These are phyloP conservation scores for Podila epigama DNA, from an alignment of 192 early-diverging fungal genomes.

Conservation along the genomic window DNA sequence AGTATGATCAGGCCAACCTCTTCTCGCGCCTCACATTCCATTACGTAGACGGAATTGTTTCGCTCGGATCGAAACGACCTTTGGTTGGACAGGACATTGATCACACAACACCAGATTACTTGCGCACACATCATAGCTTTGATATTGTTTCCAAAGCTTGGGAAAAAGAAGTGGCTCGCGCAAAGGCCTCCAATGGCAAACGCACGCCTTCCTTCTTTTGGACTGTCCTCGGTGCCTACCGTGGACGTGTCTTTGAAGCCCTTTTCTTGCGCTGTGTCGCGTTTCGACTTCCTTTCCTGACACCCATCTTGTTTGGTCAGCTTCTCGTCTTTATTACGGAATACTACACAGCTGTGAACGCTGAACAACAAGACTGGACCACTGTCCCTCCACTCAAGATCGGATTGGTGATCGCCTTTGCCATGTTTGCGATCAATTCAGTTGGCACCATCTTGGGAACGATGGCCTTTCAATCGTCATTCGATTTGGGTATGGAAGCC, in stretches of 20 bases:
- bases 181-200: background rate
- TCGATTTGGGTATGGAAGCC: slow-evolving; percentile 69
- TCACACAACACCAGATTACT: slow-evolving; percentile 5
- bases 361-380: background rate
- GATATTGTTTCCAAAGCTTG: background rate
- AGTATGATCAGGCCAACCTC: slow-evolving; percentile 38
- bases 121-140: slow-evolving; percentile 16
- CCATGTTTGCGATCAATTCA: slow-evolving; percentile 20
- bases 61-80: slow-evolving; percentile 25
- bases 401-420: slow-evolving; percentile 18
- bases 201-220: slow-evolving; percentile 15
- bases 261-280: slow-evolving; percentile 13
- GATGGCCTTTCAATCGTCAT: slow-evolving; percentile 14
- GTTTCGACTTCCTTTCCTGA: slow-evolving; percentile 1
- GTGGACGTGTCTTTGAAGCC: background rate
- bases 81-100: slow-evolving; percentile 13
- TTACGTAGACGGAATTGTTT: slow-evolving; percentile 20
- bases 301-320: slow-evolving; percentile 28
- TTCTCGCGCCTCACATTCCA: slow-evolving; percentile 17
- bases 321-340: slow-evolving; percentile 26
- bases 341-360: slow-evolving; percentile 12
- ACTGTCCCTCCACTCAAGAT: slow-evolving; percentile 6
- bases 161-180: background rate
- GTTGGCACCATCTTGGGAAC: background rate
- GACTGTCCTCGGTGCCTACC: slow-evolving; percentile 18